Base-by-base conservation (phyloP, 768 basidiomycete genomes). In the Jaapia argillacea region DNA sequence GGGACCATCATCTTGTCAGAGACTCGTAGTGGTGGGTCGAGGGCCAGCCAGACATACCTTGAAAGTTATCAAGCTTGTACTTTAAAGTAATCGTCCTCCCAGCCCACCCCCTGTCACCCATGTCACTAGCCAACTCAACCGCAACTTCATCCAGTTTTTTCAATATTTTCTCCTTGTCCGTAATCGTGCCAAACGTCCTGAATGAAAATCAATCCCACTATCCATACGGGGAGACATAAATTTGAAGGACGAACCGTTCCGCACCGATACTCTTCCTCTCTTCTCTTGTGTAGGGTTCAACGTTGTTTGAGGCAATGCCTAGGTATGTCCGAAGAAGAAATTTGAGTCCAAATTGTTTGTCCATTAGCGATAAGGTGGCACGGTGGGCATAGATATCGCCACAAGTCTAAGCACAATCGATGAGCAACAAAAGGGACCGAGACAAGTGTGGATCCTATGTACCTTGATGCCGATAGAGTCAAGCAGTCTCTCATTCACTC, bases 221-320 rank as follows among this genome's bases (percentile, higher is more conserved):
- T 24, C 21, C 43, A 36, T 14, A 28, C n/a, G n/a, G n/a, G n/a
- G n/a, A n/a, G 36, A 13, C 16, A 6, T 28, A 22, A 37, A 24
- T 23, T 10, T 10, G 24, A 41, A 21, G 45, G 6, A 40, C 48
- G 40, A 52, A 88, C 86, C 86, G 69, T 67, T 99, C 96, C 24
- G 83, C 77, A 1, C 96, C 94, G 26, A 98, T 88, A 47, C 88
- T 91, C 66, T 93, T 97, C 40, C 85, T 68, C 52, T 90, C 89
- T 47, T 89, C 85, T 48, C 94, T 68, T 47, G 70, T 70, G 37
- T 76, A 68, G 4, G 90, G 82, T 44, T 80, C 68, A 23, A 97
- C 90, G 7, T 74, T 62, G 51, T 91, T 97, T 1, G 83, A 86
- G 1, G 84, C 81, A 28, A 97, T 78, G 2, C 96, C 96, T 7